These are phyloP conservation scores for Colletotrichum abscissum DNA, from an alignment of 2,329 filamentous ascomycete species.

Conservation along the genomic window DNA sequence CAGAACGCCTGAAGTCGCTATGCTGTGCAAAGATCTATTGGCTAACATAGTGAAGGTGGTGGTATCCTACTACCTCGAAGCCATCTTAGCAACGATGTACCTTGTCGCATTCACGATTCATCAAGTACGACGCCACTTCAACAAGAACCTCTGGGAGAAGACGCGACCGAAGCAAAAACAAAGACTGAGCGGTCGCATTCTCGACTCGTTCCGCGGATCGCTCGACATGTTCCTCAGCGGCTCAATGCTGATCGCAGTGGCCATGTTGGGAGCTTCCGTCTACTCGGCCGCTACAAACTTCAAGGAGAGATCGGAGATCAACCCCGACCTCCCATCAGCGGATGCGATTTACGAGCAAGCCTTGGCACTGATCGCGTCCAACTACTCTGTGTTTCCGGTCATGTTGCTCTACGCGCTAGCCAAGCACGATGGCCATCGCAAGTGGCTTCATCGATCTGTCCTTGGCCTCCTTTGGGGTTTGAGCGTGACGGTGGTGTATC, in stretches of 20 bases:
- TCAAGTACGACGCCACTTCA: slow-evolving; percentile 3
- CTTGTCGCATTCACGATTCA: slow-evolving; percentile 28
- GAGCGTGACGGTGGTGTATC: slow-evolving; percentile 22
- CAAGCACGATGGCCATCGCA: slow-evolving; percentile 31
- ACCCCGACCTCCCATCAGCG: slow-evolving; percentile 23
- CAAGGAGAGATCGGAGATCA: slow-evolving; percentile 2
- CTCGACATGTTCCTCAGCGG: slow-evolving; percentile 31
- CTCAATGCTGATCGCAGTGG: slow-evolving; percentile 30
- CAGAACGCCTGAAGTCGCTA: no score
- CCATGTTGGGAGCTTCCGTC: slow-evolving; percentile 31
- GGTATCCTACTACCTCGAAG: slow-evolving; percentile 31
- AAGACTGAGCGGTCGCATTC: background rate
- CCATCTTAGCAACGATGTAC: slow-evolving; percentile 29
- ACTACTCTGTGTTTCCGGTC: slow-evolving; percentile 32
- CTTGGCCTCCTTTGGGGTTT: slow-evolving; percentile 26
- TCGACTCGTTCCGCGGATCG: slow-evolving; percentile 34
- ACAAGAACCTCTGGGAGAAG: slow-evolving; percentile 9
- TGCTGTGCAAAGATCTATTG: background rate
- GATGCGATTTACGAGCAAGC: slow-evolving; percentile 23
- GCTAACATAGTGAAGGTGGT: slow-evolving; percentile 20
- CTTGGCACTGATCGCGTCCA: slow-evolving; percentile 25
- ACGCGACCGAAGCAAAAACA: slow-evolving; percentile 1
- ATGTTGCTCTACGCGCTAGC: slow-evolving; percentile 31
- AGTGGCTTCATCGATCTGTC: slow-evolving; percentile 32
- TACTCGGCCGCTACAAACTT: slow-evolving; percentile 8